Base-by-base conservation (phyloP, 2,329 filamentous ascomycete species). In the Penicillium capsulatum region DNA sequence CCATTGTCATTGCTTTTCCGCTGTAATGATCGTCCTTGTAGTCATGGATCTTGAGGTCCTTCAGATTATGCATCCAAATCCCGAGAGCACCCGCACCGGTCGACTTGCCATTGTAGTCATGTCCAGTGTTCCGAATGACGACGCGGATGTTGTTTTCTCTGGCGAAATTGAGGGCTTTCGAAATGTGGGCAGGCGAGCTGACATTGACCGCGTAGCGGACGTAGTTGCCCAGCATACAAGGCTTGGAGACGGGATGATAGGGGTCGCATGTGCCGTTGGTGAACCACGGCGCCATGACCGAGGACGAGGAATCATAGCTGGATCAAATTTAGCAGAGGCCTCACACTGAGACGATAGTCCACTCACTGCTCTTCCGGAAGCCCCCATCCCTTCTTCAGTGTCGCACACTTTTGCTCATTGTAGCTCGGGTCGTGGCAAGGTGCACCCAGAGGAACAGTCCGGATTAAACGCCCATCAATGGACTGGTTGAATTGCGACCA, bases 301-400 rank as follows among this genome's bases (percentile, higher is more conserved):
- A 67, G 1, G 62, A 64, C 2, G 68, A 61, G 3, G 50, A 81
- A 48, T 81, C 82, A 3, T 84, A 87, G 65, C 81, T 77, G 47
- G 4, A 17, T 9, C 2, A 10, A 26, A 34, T 19, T 24, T 10
- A 17, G 4, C 17, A 19, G 4, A 17, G 2, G 6, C 7, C 13
- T 10, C 16, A 3, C 7, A 11, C 16, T 27, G 17, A 8, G 10
- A 13, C 4, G 11, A 3, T 10, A n/a, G 10, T 17, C 4, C 8
- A 53, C 56, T 29, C 60, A 73, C 69, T 77, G 74, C 24, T 63
- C 61, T 22, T 67, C 60, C 0, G 74, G 66, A 3, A 54, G 47
- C 2, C 56, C 51, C 77, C 76, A 80, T 26, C 55, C 52, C 2
- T 59, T 49, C 34, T 64, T 63, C 1, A 76, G 52, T 11, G 45